Evolutionary conservation across 352 stramenopile genomes (phyloP), one percentile per base, ranked within the genome.

Genomic region (Albugo laibachii): DNA sequence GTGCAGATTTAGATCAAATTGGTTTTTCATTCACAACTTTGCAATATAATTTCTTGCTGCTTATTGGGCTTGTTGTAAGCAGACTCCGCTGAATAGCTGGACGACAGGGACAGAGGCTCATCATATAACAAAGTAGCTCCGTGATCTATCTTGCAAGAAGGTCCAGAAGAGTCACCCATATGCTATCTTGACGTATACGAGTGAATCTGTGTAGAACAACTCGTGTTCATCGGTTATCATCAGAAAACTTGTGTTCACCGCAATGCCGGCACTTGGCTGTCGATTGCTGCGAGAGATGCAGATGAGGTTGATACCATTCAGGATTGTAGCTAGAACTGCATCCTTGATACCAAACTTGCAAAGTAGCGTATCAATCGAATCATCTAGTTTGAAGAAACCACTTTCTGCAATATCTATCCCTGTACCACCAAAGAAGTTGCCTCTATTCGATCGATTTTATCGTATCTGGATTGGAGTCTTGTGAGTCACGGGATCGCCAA

Each of bases 271-370:
- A 38, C 47, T 40, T 0, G 37, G 53, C 10, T 58, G 57, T 34
- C 48, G 50, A 37, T 66, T 68, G 36, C 49, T 41, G 14, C 68
- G 68, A 31, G 66, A 58, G 4, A 51, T 39, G 48, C 73, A 86
- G 11, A 46, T 24, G 1, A 82, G 20, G 24, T 63, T 24, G 8
- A 50, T 63, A 45, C 78, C 69, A 2, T 61, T 74, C 3, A 55
- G 21, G 13, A 79, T 45, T 5, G 31, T 47, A 10, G 61, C 65
- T 36, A 24, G 1, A 11, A 69, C 56, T 11, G 66, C 48, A 3
- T 24, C 3, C 19, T 65, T 79, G 12, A 50, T 47, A 12, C 74
- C 74, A 52, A 86, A 80, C 47, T 65, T 59, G 47, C 74, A 86
- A 34, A 49, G 61, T 1, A 83, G 55, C 3, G 5, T 47, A 40